Evolutionary conservation across 192 early-diverging fungal species (phyloP), one percentile per base, ranked within the genome.

Genomic region (Backusella tarrabulga): DNA sequence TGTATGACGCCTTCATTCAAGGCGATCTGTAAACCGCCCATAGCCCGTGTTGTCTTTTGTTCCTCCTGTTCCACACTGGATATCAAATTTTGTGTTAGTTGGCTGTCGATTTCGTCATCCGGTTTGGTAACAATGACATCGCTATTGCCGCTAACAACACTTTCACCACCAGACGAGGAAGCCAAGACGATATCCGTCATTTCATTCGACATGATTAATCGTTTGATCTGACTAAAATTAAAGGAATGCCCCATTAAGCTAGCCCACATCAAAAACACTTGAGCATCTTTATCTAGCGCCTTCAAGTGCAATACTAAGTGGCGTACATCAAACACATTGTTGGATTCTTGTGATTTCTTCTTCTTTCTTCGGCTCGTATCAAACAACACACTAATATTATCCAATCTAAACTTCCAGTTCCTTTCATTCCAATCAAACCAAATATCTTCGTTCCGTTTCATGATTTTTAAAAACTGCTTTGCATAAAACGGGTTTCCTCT

Each of bases 251-350:
- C 79, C 0, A 80, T 67, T 19, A 80, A 54, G 46, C 71, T 74
- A 4, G 79, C 79, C 79, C 79, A 80, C 70, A 74, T 76, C 6
- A 76, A 40, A 46, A 80, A 76, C 36, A 67, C 14, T 42, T 80
- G 79, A 29, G 71, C 75, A 32, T 66, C 29, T 9, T 21, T 40
- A 32, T 73, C 72, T 2, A 79, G 32, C 5, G 76, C 72, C 17
- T 23, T 68, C 21, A 79, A 21, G 36, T 73, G 78, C 2, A 36
- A 56, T 19, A 79, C 60, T 34, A 79, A 56, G 32, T 74, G 41
- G 14, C 73, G 42, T 21, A 79, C 71, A 38, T 78, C 77, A 40
- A 69, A 69, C 12, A 44, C 71, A 5, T 72, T 41, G 17, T 14
- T 42, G 7, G 40, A 44, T 72, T 72, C 40, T 14, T 23, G 42